These are phyloP conservation scores for Mycena galopus DNA, from an alignment of 768 basidiomycete species.

Conservation along the genomic window DNA sequence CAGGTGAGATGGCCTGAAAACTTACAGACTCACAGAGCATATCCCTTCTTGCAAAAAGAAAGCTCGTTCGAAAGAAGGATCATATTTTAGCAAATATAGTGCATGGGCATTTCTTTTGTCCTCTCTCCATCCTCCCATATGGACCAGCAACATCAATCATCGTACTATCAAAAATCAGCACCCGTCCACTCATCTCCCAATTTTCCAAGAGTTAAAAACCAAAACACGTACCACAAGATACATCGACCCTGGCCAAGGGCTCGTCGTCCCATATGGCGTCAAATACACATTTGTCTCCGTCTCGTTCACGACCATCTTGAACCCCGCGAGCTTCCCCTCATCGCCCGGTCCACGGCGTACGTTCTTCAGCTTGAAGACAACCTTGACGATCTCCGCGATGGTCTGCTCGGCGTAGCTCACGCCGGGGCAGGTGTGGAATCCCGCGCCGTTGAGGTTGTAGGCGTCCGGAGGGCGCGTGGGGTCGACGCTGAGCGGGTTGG, in stretches of 20 bases:
- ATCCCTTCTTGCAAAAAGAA: too few species aligned
- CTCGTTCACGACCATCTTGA: conserved; percentile 45
- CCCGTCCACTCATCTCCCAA: too few species aligned
- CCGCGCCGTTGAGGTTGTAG: conserved; percentile 48
- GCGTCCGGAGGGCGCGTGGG: conserved; percentile 22
- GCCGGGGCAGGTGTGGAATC: conserved; percentile 59
- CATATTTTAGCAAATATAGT: too few species aligned
- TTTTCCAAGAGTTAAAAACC: background rate
- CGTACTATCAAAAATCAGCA: background rate
- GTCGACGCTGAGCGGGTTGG: conserved; percentile 27
- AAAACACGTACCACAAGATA: conserved; percentile 45
- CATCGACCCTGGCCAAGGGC: conserved; percentile 55
- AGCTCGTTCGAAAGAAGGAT: too few species aligned
- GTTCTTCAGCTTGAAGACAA: conserved; percentile 60
- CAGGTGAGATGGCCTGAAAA: too few species aligned
- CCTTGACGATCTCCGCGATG: conserved; percentile 59
- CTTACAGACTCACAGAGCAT: too few species aligned
- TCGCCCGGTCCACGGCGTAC: conserved; percentile 60
- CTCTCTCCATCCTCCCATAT: too few species aligned
- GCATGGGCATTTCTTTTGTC: too few species aligned
- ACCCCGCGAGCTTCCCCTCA: conserved; percentile 54
- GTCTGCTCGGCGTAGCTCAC: conserved; percentile 51
- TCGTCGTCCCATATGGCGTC: conserved; percentile 49
- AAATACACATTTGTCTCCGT: conserved; percentile 53
- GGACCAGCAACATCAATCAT: background rate